These are phyloP conservation scores for Vitis cinerea DNA, from an alignment of 164 flowering plant species.

Conservation along the genomic window DNA sequence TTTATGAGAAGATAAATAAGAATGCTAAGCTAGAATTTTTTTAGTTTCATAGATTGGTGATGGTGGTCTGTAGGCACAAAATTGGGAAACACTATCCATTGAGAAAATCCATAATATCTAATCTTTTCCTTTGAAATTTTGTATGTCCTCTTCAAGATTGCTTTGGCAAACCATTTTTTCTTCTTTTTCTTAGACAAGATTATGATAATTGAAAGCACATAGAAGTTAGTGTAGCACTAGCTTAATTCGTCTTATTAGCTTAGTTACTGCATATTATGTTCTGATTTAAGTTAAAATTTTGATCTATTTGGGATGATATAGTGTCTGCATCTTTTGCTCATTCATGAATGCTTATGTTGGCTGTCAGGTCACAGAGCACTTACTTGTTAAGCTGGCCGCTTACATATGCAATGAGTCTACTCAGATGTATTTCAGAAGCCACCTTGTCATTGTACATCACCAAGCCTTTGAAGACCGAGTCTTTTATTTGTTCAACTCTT, in stretches of 20 bases:
- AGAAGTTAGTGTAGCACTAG: too few relatives aligned
- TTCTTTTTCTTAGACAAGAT: too few relatives aligned
- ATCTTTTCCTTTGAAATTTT: neutral
- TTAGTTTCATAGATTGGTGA: neutral
- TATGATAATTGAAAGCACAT: too few relatives aligned
- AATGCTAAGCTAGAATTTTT: neutral
- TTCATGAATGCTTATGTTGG: neutral
- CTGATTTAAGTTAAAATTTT: neutral
- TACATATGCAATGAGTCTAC: constrained; percentile 29
- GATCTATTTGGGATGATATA: neutral
- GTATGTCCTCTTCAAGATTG: neutral
- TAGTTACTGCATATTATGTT: too few relatives aligned
- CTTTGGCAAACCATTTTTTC: neutral
- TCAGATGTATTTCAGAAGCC: constrained; percentile 29
- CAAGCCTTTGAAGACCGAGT: constrained; percentile 22
- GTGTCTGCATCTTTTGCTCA: neutral
- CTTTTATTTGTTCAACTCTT: constrained; percentile 9
- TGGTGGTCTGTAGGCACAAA: neutral
- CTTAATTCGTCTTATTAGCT: too few relatives aligned
- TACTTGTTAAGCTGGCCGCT: constrained; percentile 32
- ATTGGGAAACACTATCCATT: neutral
- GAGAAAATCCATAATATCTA: neutral
- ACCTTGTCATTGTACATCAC: constrained; percentile 29
- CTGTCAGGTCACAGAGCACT: neutral
- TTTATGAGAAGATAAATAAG: neutral